These are phyloP conservation scores for Acorus calamus DNA, from an alignment of 106 monocot species.

Conservation along the genomic window DNA sequence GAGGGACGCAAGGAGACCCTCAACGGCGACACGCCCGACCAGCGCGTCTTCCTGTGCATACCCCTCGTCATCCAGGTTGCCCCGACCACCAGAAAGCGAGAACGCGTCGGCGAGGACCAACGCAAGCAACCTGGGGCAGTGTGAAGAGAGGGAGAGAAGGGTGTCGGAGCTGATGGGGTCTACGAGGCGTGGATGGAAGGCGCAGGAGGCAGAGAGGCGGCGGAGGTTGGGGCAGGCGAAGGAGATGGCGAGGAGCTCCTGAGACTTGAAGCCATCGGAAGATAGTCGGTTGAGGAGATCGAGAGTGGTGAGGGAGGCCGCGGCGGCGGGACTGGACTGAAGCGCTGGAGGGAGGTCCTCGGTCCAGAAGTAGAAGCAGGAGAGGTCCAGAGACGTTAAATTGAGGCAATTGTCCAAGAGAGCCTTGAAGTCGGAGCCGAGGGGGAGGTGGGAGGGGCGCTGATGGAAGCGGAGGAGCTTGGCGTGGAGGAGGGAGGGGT, in stretches of 20 bases:
- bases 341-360: constrained; percentile 72
- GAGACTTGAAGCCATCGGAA: constrained; percentile 55
- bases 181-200: constrained; percentile 63
- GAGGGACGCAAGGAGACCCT: constrained; percentile 32
- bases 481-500: constrained; percentile 34
- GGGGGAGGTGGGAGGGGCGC: constrained; percentile 27
- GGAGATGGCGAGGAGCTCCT: constrained; percentile 37
- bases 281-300: constrained; percentile 42
- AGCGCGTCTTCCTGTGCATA: constrained; percentile 20
- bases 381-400: constrained; percentile 55
- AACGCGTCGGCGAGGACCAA: constrained; percentile 59
- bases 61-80: not conserved
- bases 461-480: constrained; percentile 85
- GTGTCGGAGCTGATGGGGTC: constrained; percentile 57
- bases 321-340: constrained; percentile 12
- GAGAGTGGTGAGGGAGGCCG: constrained; percentile 25
- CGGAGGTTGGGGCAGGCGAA: constrained; percentile 44
- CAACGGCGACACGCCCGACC: constrained; percentile 39
- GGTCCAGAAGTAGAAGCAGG: constrained; percentile 87
- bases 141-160: constrained; percentile 32
- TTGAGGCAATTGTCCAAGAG: constrained; percentile 33
- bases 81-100: constrained; percentile 16
- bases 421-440: constrained; percentile 47
- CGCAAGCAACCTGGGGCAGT: constrained; percentile 39
- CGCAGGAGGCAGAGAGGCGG: constrained; percentile 41